Evolutionary conservation across 306 rosid genomes (phyloP), one percentile per base, ranked within the genome.

Genomic region (Prunus salicina): DNA sequence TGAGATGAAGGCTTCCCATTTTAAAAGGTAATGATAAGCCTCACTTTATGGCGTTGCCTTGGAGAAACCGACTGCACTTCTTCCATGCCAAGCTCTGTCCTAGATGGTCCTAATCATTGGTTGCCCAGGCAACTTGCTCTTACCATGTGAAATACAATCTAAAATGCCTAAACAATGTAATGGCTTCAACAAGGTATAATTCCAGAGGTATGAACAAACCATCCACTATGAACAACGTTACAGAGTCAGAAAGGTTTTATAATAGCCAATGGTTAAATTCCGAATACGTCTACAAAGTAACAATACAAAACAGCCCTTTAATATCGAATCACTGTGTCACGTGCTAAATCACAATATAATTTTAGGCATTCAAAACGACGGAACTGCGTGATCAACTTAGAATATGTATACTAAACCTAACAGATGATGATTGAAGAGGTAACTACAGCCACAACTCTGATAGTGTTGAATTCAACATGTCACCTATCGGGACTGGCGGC

Each of bases 81-180:
- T 25, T 22, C 34, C 27, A 52, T 67, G 83, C 86, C 83, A 84
- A 84, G 87, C 86, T 72, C 81, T 76, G 61, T 80, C 82, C 80
- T 61, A 18, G 46, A 64, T 64, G 25, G 49, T 30, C 49, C 25
- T 18, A 18, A 18, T 34, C 69, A 64, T 64, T 64, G 49, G 15
- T 34, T 1, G 28, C 45, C 16, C 25, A 28, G 2, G 43, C 67
- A 64, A 32, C 47, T 64, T 64, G 15, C 69, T 18, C 25, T 47
- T 47, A 12, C 64, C 34, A 13, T 25, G 64, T 60, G 64, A 60
- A 27, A 12, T 47, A 47, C 41, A 34, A 34, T 8, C 41, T 34
- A 34, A 34, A 34, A 34, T 2, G 41, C 41, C 41, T 34, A 6
- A 34, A 34, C 41, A 34, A 5, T 1, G 41, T 34, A 34, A 34